A percentile compares a stretch with the other conserved stretches of the same genome.
Conservation (phyloP, 2,329 filamentous ascomycete species). For the Phialemoniopsis sp. region DNA sequence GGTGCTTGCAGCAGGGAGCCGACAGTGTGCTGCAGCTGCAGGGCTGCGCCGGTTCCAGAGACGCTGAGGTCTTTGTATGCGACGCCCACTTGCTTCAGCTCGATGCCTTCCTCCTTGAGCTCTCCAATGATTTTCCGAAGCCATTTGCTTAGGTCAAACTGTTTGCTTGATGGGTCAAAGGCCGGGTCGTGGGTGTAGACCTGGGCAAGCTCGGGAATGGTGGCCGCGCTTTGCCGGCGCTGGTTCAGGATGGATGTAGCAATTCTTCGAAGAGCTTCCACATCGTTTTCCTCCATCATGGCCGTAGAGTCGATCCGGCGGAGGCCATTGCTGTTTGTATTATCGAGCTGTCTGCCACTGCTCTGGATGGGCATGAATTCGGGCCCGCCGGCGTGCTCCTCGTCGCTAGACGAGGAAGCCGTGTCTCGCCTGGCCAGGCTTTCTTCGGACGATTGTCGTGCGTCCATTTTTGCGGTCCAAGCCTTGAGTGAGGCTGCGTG, state of each 20-base stretch:
- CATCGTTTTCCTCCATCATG: background rate
- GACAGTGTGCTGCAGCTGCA: slow-evolving; percentile 68
- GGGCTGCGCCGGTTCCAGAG: slow-evolving; percentile 59
- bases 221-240: slow-evolving; percentile 5
- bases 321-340: no score
- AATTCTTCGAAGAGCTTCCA: background rate
- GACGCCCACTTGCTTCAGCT: slow-evolving; percentile 51
- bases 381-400: no score
- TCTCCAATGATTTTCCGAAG: slow-evolving; percentile 29
- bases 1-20: slow-evolving; percentile 54
- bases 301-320: no score
- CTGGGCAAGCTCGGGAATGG: background rate
- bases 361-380: no score
- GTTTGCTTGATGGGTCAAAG: slow-evolving; percentile 28
- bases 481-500: no score
- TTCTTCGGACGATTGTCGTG: no score
- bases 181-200: slow-evolving; percentile 18
- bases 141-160: slow-evolving; percentile 39
- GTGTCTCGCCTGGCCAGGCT: no score
- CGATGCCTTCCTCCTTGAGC: slow-evolving; percentile 51
- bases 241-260: slow-evolving; percentile 10
- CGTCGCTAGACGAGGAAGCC: no score
- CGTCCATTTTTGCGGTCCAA: no score
- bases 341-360: no score
- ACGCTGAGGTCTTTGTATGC: slow-evolving; percentile 63